Evolutionary conservation across 306 rosid species (phyloP).

Genomic region (Vigna radiata): DNA sequence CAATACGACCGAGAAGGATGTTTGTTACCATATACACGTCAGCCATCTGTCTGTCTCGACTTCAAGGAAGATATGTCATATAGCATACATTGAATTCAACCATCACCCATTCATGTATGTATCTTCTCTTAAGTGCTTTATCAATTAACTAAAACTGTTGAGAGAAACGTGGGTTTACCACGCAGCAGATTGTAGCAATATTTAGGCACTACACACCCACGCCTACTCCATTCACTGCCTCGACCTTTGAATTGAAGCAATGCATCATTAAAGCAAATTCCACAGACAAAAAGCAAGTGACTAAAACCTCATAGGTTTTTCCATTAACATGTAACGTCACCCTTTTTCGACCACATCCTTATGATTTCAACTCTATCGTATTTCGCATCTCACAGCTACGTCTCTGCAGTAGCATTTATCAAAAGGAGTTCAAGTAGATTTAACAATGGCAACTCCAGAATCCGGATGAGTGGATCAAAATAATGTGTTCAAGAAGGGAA

Average conservation of each 20-base stretch:
- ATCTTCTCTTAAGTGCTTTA: neutral
- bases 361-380: neutral
- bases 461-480: neutral
- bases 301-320: neutral
- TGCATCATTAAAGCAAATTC: neutral
- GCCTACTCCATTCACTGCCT: conserved; percentile 23
- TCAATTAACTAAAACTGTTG: neutral
- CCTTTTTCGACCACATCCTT: neutral
- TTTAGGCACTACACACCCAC: neutral
- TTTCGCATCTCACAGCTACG: neutral
- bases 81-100: conserved; percentile 28
- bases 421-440: neutral
- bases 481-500: neutral
- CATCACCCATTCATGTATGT: neutral
- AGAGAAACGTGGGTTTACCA: conserved; percentile 16
- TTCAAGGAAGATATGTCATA: conserved; percentile 27
- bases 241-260: neutral
- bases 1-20: conserved; percentile 8
- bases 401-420: neutral
- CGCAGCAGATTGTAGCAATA: neutral
- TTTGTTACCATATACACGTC: neutral
- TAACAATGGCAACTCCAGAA: neutral
- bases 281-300: neutral
- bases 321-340: neutral
- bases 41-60: neutral